Conservation (phyloP, 2,329 filamentous ascomycete species). For the Aspergillus quadricinctus region DNA sequence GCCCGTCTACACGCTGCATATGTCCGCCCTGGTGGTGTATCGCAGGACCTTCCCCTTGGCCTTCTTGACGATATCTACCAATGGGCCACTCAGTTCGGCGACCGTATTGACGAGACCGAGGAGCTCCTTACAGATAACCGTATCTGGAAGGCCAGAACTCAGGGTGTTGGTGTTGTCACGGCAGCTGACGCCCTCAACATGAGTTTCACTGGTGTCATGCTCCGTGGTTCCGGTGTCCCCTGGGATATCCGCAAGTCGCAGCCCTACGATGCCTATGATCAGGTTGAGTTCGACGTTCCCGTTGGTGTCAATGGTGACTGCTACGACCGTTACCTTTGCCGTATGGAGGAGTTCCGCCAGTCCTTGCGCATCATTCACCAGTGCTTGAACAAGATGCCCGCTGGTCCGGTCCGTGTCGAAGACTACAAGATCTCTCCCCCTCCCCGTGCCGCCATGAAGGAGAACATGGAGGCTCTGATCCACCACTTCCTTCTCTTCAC, state of each 20-base stretch:
- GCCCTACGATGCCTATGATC: conserved; percentile 95
- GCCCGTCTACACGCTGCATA: conserved; percentile 97
- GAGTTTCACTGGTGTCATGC: conserved; percentile 95
- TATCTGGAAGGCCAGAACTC: conserved; percentile 94
- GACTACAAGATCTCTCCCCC: conserved; percentile 98
- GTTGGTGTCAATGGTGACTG: conserved; percentile 97
- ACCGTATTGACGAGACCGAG: conserved; percentile 97
- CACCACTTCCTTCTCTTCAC: conserved; percentile 99
- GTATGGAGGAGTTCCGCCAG: conserved; percentile 99
- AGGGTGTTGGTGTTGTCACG: conserved; percentile 84
- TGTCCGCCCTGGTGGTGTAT: conserved; percentile 91
- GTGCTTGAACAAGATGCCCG: conserved; percentile 98
- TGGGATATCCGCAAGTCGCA: conserved; percentile 96
- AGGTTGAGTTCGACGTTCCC: conserved; percentile 97
- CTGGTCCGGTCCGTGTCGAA: conserved; percentile 88
- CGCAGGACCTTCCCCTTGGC: conserved; percentile 88
- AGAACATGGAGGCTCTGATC: conserved; percentile 99
- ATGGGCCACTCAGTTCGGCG: conserved; percentile 98
- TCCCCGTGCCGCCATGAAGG: conserved; percentile 97
- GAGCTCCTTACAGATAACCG: conserved; percentile 98
- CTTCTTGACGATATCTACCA: conserved; percentile 99
- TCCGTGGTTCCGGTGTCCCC: conserved; percentile 90
- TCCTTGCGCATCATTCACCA: conserved; percentile 97
- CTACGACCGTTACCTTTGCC: conserved; percentile 97
- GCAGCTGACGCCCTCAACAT: conserved; percentile 96